These are phyloP conservation scores for Sporothrix mexicana DNA, from an alignment of 2,329 filamentous ascomycete species.

Conservation along the genomic window DNA sequence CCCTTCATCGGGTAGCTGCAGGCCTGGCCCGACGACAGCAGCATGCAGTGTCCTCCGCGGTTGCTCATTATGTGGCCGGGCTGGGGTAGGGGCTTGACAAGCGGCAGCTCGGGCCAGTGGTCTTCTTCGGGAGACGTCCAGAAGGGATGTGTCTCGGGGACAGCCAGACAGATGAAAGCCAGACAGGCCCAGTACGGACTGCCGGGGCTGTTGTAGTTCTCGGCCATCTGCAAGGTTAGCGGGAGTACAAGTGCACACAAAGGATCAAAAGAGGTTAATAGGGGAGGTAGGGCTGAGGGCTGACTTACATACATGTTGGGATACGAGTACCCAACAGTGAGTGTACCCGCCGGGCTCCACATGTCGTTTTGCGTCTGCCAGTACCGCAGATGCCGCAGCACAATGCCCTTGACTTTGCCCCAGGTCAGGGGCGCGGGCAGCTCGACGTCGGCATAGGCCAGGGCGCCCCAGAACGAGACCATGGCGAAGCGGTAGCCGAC, in stretches of 20 bases:
- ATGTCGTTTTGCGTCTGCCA: conserved; percentile 79
- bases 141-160: conserved; percentile 73
- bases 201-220: conserved; percentile 83
- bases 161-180: conserved; percentile 74
- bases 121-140: conserved; percentile 73
- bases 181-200: conserved; percentile 79
- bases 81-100: conserved; percentile 66
- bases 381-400: conserved; percentile 76
- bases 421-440: conserved; percentile 74
- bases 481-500: conserved; percentile 85
- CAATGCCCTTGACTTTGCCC: conserved; percentile 79
- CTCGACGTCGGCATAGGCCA: conserved; percentile 77
- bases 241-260: not conserved
- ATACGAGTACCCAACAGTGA: conserved; percentile 78
- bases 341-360: conserved; percentile 74
- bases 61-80: conserved; percentile 76
- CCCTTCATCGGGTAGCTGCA: conserved; percentile 83
- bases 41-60: conserved; percentile 75
- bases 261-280: not conserved
- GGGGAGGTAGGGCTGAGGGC: not conserved
- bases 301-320: conserved; percentile 72
- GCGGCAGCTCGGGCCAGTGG: conserved; percentile 60
- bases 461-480: conserved; percentile 81
- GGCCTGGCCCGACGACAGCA: conserved; percentile 77
- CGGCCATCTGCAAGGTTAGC: conserved; percentile 62